These are phyloP conservation scores for Daedaleopsis sinensis DNA, from an alignment of 768 basidiomycete species.

Conservation along the genomic window DNA sequence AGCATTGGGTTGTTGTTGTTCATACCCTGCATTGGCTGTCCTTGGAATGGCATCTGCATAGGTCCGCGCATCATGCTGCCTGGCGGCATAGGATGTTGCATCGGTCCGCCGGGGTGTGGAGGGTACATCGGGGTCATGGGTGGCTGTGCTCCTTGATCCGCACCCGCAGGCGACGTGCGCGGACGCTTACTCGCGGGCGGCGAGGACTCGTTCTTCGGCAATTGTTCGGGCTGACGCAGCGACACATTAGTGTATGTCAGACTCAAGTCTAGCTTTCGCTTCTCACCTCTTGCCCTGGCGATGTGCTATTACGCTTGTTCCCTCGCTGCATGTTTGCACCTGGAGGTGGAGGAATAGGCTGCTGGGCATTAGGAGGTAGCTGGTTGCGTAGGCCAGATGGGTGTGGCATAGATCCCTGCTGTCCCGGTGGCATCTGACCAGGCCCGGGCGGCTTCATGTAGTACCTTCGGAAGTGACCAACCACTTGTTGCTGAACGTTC, in stretches of 20 bases:
- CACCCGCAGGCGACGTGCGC: slow-evolving; percentile 35
- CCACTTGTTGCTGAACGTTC: slow-evolving; percentile 20
- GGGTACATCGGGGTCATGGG: slow-evolving; percentile 40
- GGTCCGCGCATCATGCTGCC: slow-evolving; percentile 41
- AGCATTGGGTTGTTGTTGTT: slow-evolving; percentile 31
- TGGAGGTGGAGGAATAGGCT: slow-evolving; percentile 21
- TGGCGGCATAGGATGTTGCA: slow-evolving; percentile 39
- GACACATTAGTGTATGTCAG: slow-evolving; percentile 9
- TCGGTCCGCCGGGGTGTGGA: slow-evolving; percentile 36
- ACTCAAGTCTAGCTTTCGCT: not conserved
- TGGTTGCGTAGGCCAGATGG: slow-evolving; percentile 39
- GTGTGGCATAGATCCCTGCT: slow-evolving; percentile 35
- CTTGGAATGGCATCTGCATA: slow-evolving; percentile 37
- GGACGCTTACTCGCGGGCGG: slow-evolving; percentile 36
- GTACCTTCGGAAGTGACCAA: slow-evolving; percentile 11
- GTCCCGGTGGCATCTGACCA: slow-evolving; percentile 23
- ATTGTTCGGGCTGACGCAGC: slow-evolving; percentile 28
- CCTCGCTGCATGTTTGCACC: slow-evolving; percentile 26
- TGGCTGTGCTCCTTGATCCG: slow-evolving; percentile 33
- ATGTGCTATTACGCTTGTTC: slow-evolving; percentile 39
- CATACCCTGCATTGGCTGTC: slow-evolving; percentile 32
- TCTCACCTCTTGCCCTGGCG: slow-evolving; percentile 38
- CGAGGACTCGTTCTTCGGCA: slow-evolving; percentile 35
- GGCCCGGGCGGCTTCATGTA: slow-evolving; percentile 8
- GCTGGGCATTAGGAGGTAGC: slow-evolving; percentile 19